Base-by-base conservation (phyloP, 2,329 filamentous ascomycete genomes). In the Pezicula carpinea region DNA sequence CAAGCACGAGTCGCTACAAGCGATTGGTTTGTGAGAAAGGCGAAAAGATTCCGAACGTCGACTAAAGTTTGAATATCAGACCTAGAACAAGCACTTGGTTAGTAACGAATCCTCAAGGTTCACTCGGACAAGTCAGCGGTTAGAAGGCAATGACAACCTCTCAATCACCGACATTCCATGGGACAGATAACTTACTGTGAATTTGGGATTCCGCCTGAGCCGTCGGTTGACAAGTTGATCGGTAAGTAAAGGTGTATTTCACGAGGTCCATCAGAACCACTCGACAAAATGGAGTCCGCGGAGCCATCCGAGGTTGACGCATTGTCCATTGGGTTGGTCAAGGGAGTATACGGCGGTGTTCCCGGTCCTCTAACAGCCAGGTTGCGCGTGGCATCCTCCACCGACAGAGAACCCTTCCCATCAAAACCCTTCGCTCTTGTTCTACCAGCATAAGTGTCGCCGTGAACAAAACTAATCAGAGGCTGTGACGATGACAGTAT, bases 41-140 rank as follows among this genome's bases (percentile, higher is more conserved):
- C 82, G 53, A 86, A 85, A 34, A 86, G 61, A 54, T 86, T 86
- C 43, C 82, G 73, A 21, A 81, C 73, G 3, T 75, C 75, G 32
- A 85, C 69, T 11, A 85, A 62, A 3, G 73, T 71, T 43, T 83
- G 78, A 31, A 80, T 59, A 39, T 79, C 74, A 56, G 66, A 15
- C n/a, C n/a, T 54, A 67, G 26, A 57, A 69, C 44, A 53, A 22
- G 65, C 59, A 10, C 10, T 6, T 29, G 26, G 13, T 29, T 29
- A 29, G 26, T 11, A 26, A 26, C 7, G 7, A 29, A 29, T 4
- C 13, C 26, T 3, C 26, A 29, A 10, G 13, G 10, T 29, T 29
- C 8, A 10, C 26, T 29, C 26, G 26, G 6, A 26, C 23, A 26
- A 26, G 23, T 26, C 10, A 10, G 3, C 13, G 10, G 26, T 29